Base-by-base conservation (phyloP, 148 eudicot genomes). In the Camellia sinensis region DNA sequence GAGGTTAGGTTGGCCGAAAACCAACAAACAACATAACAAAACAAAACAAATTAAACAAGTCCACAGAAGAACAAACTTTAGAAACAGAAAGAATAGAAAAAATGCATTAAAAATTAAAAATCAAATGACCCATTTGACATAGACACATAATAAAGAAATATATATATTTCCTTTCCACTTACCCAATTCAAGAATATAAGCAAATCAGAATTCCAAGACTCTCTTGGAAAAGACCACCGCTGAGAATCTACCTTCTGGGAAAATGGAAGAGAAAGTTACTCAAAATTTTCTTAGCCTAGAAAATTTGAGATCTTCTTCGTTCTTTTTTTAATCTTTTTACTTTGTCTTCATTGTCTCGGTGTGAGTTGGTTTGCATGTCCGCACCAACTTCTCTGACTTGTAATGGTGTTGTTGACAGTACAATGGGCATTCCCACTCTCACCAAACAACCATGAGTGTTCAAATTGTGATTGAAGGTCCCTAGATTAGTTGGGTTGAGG, bases 1-100 rank as follows among this genome's bases (percentile, higher is more conserved):
- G 40, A 66, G 67, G 71, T 63, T 29, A 21, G 62, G 52, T 80
- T 73, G 77, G 83, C 67, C 40, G 21, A 80, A 66, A 74, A 74
- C 22, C 78, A 74, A 66, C 22, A 65, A 43, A 45, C 8, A 1
- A 59, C 17, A 59, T 9, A 41, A 75, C 3, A 60, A 7, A 75
- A 75, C 19, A 7, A 75, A 60, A 29, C 37, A 29, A 29, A 29
- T 3, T 45, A 60, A 75, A 59, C 53, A 46, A 63, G 69, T 62
- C 69, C 79, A 62, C 45, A 19, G 11, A 76, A 18, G 54, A 61
- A 62, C 53, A 61, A 61, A 61, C 69, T 75, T 61, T 44, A 62
- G 52, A 48, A 46, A 21, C 79, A 63, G 41, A 76, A 29, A 29
- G 6, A 46, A 63, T 44, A 12, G 17, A 10, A 44, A 46, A 76